Base-by-base conservation (phyloP, 495 filamentous ascomycete species). In the Podospora tetraspora region DNA sequence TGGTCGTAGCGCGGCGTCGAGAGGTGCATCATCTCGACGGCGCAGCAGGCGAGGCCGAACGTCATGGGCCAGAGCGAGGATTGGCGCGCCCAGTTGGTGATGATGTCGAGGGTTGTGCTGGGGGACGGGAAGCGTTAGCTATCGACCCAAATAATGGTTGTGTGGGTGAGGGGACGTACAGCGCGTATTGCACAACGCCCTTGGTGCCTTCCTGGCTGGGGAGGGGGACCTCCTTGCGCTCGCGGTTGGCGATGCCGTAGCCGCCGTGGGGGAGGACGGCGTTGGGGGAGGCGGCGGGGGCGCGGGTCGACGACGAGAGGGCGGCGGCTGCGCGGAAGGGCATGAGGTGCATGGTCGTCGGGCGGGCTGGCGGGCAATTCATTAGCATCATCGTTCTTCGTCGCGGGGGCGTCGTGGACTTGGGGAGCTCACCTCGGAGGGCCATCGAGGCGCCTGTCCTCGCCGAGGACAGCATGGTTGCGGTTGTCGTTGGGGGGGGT, bases 11-110 rank as follows among this genome's bases (percentile, higher is more conserved):
- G 92, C 37, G 94, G 93, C 32, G 94, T 94, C 34, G 94, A 97
- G 23, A 97, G 84, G 79, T 97, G 94, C 94, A 97, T 97, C 94
- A 97, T 97, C 79, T 97, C 94, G 70, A 97, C 83, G 79, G 94
- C 94, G 81, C 94, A 97, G 86, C 94, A 97, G 65, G 94, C 94
- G 61, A 97, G 91, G 61, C 94, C 94, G 82, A 97, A 97, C 24
- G 94, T 97, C 92, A 97, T 96, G 75, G 94, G 94, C 94, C 94
- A 97, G 64, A 97, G 83, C 21, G 94, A 97, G 66, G 88, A 87
- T 79, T 97, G 94, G 56, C 94, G 92, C 34, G 91, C 92, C 94
- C 94, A 97, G 82, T 97, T 97, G 76, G 93, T 83, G 75, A 97
- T 86, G 79, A 92, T 89, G 79, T 97, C 94, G 73, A 97, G 87